phyloP scores from a whole-genome alignment of 208 protist genomes.

The Trypanosoma theileri region DNA sequence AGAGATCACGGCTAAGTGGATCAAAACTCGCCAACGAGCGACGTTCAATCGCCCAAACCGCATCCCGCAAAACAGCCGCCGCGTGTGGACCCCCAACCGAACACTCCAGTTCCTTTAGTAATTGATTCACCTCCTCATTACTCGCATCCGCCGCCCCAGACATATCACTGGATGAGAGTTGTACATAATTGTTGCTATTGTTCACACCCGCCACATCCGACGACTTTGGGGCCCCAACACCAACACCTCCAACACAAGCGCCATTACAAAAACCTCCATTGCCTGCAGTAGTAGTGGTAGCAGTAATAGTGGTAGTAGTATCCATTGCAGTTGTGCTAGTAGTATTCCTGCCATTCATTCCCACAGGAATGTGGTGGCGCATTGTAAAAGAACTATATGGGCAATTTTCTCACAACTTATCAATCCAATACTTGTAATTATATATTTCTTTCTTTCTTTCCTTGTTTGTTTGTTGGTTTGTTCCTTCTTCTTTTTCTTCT shows the following conservation, averaged over 20 bases:
- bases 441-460: no score
- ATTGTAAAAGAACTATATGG: no score
- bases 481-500: no score
- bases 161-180: not conserved
- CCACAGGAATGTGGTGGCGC: no score
- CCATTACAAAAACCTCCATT: no score
- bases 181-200: conserved; percentile 5
- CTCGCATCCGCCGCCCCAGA: conserved; percentile 40
- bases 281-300: no score
- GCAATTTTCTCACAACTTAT: no score
- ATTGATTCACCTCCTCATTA: conserved; percentile 81
- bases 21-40: conserved; percentile 80
- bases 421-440: no score
- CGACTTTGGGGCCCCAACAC: not conserved
- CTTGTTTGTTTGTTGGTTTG: no score
- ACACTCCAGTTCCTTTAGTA: conserved; percentile 73
- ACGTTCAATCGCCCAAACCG: conserved; percentile 72
- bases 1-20: conserved; percentile 67
- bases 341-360: no score
- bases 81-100: conserved; percentile 66
- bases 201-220: conserved; percentile 10
- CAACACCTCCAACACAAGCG: not conserved
- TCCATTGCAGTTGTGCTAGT: no score
- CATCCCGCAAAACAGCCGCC: conserved; percentile 68
- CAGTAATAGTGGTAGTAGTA: no score